These are phyloP conservation scores for Colletotrichum lindemuthianum DNA, from an alignment of 2,329 filamentous ascomycete genomes.

Conservation along the genomic window DNA sequence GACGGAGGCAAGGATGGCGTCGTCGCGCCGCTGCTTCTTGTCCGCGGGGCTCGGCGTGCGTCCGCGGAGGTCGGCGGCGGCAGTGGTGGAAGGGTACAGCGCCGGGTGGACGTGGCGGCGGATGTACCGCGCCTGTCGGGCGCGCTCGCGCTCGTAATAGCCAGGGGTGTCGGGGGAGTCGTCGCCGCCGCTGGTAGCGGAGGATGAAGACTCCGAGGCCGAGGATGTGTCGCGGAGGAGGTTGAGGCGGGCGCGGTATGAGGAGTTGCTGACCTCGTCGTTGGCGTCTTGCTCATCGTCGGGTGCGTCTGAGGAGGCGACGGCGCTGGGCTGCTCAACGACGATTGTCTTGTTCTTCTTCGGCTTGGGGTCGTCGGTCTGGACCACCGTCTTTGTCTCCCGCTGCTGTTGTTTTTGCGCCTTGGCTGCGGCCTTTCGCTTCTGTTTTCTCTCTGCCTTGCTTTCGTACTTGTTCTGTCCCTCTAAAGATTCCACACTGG, in stretches of 20 bases:
- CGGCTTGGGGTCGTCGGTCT: neutral
- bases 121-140: slow-evolving; percentile 44
- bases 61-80: slow-evolving; percentile 38
- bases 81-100: slow-evolving; percentile 43
- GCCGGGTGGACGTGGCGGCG: slow-evolving; percentile 43
- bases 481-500: no score
- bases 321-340: no score
- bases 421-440: no score
- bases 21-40: slow-evolving; percentile 41
- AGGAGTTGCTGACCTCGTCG: slow-evolving; percentile 27
- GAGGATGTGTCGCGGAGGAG: slow-evolving; percentile 44
- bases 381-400: no score
- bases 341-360: neutral
- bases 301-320: neutral
- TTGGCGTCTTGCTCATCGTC: slow-evolving; percentile 21
- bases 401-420: no score
- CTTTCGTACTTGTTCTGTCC: no score
- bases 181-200: slow-evolving; percentile 23
- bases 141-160: slow-evolving; percentile 36
- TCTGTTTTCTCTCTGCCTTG: no score
- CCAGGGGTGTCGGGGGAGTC: slow-evolving; percentile 31
- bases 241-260: slow-evolving; percentile 16
- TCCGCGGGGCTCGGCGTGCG: slow-evolving; percentile 38
- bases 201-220: slow-evolving; percentile 36
- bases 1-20: slow-evolving; percentile 47